These are phyloP conservation scores for Penicillium canariense DNA, from an alignment of 495 filamentous ascomycete species.

Conservation along the genomic window DNA sequence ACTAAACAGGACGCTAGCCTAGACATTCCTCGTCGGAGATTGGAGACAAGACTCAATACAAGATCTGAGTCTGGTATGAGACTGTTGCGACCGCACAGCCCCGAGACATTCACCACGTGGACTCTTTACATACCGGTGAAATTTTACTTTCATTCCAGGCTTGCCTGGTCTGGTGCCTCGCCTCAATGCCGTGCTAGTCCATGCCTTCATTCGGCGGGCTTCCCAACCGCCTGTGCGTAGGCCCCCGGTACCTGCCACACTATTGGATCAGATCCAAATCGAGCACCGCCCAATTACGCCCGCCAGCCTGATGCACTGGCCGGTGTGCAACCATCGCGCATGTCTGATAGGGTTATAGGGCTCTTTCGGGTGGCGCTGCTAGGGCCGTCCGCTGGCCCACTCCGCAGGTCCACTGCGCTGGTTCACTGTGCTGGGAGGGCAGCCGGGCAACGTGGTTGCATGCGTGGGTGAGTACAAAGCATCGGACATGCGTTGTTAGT, in stretches of 20 bases:
- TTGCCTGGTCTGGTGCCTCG: neutral
- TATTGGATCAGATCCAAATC: neutral
- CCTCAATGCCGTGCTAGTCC: neutral
- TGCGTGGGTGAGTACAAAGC: too few relatives aligned
- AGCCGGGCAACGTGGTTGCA: too few relatives aligned
- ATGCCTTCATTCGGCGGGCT: neutral
- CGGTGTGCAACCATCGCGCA: neutral
- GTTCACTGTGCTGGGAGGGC: neutral
- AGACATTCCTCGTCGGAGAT: too few relatives aligned
- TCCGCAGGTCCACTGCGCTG: too few relatives aligned
- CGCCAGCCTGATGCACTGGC: neutral
- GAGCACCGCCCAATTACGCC: neutral
- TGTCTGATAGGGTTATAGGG: neutral
- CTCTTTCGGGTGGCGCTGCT: neutral
- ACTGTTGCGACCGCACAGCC: neutral
- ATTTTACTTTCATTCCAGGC: neutral
- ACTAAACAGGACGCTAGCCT: neutral
- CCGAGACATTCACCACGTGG: neutral
- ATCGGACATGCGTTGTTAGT: too few relatives aligned
- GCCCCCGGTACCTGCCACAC: neutral
- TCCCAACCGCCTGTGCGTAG: neutral
- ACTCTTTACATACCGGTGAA: neutral
- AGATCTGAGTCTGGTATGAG: neutral
- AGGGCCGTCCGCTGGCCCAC: neutral
- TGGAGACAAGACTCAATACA: neutral